A percentile compares a stretch with the other conserved stretches of the same genome.
Evolutionary conservation across 2,329 filamentous ascomycete species (phyloP).

Genomic region (Verticillium alfalfae): DNA sequence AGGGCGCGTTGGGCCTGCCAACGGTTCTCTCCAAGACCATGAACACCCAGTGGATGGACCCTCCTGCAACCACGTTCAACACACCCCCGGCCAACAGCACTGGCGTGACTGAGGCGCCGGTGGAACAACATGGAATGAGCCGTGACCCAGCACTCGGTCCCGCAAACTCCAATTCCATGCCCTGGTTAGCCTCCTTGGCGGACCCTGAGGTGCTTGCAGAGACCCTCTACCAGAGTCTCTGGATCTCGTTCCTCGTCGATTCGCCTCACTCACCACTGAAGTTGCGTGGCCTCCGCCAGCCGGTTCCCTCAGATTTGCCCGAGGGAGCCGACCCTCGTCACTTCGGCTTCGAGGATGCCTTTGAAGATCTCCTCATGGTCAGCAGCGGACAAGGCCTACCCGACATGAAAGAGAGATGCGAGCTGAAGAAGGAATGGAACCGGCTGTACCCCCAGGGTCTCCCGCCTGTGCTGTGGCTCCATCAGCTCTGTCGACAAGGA

Average conservation of each 20-base stretch:
- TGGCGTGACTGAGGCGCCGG: not conserved
- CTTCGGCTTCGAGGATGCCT: conserved; percentile 52
- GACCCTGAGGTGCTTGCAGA: conserved; percentile 8
- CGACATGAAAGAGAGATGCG: conserved; percentile 27
- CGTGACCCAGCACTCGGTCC: not conserved
- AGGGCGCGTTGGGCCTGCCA: conserved; percentile 17
- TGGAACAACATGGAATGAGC: not conserved
- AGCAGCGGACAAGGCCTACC: conserved; percentile 35
- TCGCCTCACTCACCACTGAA: conserved; percentile 39
- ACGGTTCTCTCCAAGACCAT: conserved; percentile 18
- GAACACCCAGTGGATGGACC: conserved; percentile 6
- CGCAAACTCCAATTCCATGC: conserved; percentile 6
- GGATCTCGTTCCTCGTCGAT: conserved; percentile 27
- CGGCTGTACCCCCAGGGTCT: conserved; percentile 33
- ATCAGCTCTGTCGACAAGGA: conserved; percentile 11
- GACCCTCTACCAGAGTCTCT: conserved; percentile 12
- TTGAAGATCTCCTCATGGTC: conserved; percentile 50
- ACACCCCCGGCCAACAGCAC: not conserved
- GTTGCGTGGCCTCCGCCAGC: conserved; percentile 40
- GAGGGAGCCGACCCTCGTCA: conserved; percentile 24
- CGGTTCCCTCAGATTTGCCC: conserved; percentile 38
- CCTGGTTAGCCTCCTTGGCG: conserved; percentile 6
- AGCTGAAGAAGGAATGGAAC: conserved; percentile 28
- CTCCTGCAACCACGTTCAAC: not conserved
- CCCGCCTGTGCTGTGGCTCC: conserved; percentile 35